Percentiles rank a stretch among this genome's conserved stretches.
Conservation (phyloP, 2,329 filamentous ascomycete genomes). For the Fusarium coicis region DNA sequence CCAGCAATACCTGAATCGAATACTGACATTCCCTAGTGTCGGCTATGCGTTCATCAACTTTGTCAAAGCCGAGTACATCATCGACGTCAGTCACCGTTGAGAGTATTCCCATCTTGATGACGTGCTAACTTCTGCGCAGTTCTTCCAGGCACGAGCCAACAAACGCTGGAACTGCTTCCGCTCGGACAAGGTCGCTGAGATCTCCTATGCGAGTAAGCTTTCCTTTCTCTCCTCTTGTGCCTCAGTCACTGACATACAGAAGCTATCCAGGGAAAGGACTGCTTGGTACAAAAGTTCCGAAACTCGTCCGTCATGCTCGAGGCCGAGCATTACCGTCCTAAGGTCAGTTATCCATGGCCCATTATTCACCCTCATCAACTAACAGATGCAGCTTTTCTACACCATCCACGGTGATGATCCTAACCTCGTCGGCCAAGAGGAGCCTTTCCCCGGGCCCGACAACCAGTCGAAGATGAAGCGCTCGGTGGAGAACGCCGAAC, state of each 20-base stretch:
- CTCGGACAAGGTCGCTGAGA: slow-evolving; percentile 85
- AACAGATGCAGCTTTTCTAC: slow-evolving; percentile 59
- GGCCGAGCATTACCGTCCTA: slow-evolving; percentile 81
- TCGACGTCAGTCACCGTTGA: slow-evolving; percentile 63
- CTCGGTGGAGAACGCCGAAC: slow-evolving; percentile 86
- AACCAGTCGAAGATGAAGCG: slow-evolving; percentile 89
- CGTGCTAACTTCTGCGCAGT: slow-evolving; percentile 59
- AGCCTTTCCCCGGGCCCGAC: slow-evolving; percentile 80
- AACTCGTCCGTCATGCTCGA: slow-evolving; percentile 98
- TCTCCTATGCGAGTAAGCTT: slow-evolving; percentile 93
- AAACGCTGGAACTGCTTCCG: slow-evolving; percentile 84
- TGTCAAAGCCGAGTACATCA: slow-evolving; percentile 74
- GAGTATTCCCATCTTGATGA: not conserved
- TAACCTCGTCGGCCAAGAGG: slow-evolving; percentile 74
- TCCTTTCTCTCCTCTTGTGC: accelerated
- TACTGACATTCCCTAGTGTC: slow-evolving; percentile 68
- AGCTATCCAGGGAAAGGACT: slow-evolving; percentile 94
- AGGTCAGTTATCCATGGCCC: slow-evolving; percentile 61
- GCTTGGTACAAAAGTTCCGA: slow-evolving; percentile 91
- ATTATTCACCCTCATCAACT: not conserved
- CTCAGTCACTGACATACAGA: slow-evolving; percentile 40
- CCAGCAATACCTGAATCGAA: not conserved
- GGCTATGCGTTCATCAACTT: slow-evolving; percentile 99
- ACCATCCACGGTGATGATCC: slow-evolving; percentile 60
- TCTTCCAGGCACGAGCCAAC: slow-evolving; percentile 76